A percentile compares a stretch with the other conserved stretches of the same genome.
Evolutionary conservation across 805 yeast genomes (phyloP).

Genomic region (Huiozyma sinensis): DNA sequence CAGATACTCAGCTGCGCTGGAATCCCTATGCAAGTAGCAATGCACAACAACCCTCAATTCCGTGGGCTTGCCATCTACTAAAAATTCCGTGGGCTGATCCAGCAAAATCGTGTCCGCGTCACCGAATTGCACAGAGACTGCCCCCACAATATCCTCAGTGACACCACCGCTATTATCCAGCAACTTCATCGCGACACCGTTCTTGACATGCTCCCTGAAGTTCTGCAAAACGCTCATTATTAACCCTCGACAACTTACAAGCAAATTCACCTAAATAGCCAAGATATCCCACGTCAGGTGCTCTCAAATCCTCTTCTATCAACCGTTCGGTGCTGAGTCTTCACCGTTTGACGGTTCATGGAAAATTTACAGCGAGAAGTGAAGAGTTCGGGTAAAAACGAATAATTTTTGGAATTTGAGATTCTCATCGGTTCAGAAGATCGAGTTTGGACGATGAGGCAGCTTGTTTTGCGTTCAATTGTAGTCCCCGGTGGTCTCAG

Average conservation of each 20-base stretch:
- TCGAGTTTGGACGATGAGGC: too few species aligned
- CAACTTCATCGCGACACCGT: slow-evolving; percentile 11
- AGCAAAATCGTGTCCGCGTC: slow-evolving; percentile 24
- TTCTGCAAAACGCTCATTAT: neutral
- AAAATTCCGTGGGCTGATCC: slow-evolving; percentile 43
- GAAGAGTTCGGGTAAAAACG: too few species aligned
- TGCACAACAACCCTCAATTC: slow-evolving; percentile 54
- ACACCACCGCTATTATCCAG: slow-evolving; percentile 11
- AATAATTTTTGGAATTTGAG: too few species aligned
- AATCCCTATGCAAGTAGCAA: slow-evolving; percentile 67
- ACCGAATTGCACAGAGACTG: slow-evolving; percentile 23
- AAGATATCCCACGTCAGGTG: too few species aligned
- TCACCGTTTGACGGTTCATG: too few species aligned
- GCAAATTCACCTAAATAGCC: too few species aligned
- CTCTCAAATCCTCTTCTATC: too few species aligned
- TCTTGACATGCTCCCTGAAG: slow-evolving; percentile 14
- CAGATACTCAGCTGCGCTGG: slow-evolving; percentile 73
- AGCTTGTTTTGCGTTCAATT: too few species aligned
- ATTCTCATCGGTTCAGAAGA: too few species aligned
- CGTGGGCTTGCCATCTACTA: slow-evolving; percentile 38
- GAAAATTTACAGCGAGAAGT: too few species aligned
- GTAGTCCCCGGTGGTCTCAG: too few species aligned
- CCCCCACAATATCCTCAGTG: slow-evolving; percentile 30
- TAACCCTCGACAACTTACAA: neutral
- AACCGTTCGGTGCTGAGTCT: too few species aligned